A percentile compares a stretch with the other conserved stretches of the same genome.
These are phyloP conservation scores for Cyberlindnera petersonii DNA, from an alignment of 805 yeast genomes.

Conservation along the genomic window DNA sequence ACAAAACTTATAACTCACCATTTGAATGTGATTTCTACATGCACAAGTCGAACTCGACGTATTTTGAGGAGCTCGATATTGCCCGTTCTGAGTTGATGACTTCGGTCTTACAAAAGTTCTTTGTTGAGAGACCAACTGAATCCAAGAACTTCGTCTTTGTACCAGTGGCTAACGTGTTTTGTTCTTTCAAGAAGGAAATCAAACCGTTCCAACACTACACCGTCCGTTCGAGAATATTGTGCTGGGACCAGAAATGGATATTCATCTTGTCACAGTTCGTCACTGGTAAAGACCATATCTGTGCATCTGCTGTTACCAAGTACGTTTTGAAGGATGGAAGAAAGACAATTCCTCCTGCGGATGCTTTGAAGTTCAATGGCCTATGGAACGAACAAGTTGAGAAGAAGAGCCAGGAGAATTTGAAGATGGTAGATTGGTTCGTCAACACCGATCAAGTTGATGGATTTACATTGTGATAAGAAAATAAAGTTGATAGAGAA, in stretches of 20 bases:
- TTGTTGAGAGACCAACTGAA: conserved; percentile 41
- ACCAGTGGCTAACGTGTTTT: conserved; percentile 73
- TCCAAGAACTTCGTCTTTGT: conserved; percentile 42
- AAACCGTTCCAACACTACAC: conserved; percentile 57
- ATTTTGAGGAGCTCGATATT: conserved; percentile 76
- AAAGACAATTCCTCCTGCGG: conserved; percentile 66
- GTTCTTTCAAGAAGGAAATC: conserved; percentile 70
- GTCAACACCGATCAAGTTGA: conserved; percentile 36
- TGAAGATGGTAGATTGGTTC: conserved; percentile 36
- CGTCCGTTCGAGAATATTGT: conserved; percentile 55
- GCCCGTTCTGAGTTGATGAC: conserved; percentile 64
- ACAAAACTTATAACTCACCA: conserved; percentile 59
- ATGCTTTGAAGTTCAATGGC: conserved; percentile 53
- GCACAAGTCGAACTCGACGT: conserved; percentile 86
- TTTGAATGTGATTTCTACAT: conserved; percentile 82
- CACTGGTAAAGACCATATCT: conserved; percentile 31
- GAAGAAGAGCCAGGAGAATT: conserved; percentile 37
- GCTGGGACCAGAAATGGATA: conserved; percentile 90
- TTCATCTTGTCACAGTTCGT: conserved; percentile 65
- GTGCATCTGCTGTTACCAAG: conserved; percentile 66
- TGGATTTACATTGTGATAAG: conserved; percentile 16
- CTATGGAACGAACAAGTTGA: conserved; percentile 50
- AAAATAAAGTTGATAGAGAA: no score
- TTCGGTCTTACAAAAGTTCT: conserved; percentile 52
- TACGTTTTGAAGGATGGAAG: conserved; percentile 79